Evolutionary conservation across 768 basidiomycete genomes (phyloP).

Genomic region (Hygrocybe punicea): DNA sequence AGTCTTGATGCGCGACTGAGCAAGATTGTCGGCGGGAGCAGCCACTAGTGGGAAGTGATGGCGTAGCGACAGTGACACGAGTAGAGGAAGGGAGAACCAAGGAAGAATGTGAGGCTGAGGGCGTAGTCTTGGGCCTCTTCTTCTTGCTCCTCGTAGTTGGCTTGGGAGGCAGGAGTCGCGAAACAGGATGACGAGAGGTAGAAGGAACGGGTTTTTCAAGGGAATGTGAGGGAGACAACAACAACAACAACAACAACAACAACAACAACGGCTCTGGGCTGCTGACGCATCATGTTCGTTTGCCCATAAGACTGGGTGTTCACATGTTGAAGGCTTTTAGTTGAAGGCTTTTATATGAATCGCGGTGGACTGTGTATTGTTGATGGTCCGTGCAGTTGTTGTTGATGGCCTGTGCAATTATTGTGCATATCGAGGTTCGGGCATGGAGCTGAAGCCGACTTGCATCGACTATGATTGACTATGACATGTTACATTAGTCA

Average conservation of each 20-base stretch:
- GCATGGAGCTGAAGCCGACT: not conserved
- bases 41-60: not conserved
- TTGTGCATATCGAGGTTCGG: not conserved
- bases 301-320: not conserved
- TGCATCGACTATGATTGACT: not conserved
- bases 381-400: not conserved
- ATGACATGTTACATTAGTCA: not conserved
- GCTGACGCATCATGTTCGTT: not conserved
- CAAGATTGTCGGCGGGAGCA: not conserved
- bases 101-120: too few relatives aligned
- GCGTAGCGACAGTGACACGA: not conserved
- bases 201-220: not conserved
- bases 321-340: not conserved
- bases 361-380: not conserved
- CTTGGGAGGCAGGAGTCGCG: too few relatives aligned
- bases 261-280: not conserved
- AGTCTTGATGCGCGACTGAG: not conserved
- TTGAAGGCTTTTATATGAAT: not conserved
- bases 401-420: not conserved
- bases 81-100: not conserved
- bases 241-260: not conserved
- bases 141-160: too few relatives aligned
- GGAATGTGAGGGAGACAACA: not conserved
- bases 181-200: too few relatives aligned
- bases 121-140: too few relatives aligned